phyloP scores from a whole-genome alignment of 805 yeast genomes.

The Ogataea zsoltii region DNA sequence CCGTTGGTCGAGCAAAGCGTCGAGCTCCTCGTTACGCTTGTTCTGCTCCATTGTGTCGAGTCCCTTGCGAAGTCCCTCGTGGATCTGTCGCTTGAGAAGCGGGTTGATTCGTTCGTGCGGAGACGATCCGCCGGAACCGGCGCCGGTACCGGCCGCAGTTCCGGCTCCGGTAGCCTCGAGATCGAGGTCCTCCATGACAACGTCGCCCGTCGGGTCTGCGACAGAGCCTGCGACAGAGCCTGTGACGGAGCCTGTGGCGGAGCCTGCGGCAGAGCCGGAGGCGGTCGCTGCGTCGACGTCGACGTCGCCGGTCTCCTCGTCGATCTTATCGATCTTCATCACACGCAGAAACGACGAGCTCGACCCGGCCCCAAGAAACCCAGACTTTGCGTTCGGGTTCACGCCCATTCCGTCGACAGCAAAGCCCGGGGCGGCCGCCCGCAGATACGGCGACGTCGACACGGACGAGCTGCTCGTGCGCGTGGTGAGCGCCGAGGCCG shows the following conservation, averaged over 20 bases:
- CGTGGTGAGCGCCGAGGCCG: constrained; percentile 10
- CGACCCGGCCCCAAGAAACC: constrained; percentile 68
- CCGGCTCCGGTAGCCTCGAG: not conserved
- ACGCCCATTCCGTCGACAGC: constrained; percentile 67
- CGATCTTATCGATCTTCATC: constrained; percentile 35
- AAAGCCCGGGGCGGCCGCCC: constrained; percentile 18
- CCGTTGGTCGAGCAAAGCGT: constrained; percentile 20
- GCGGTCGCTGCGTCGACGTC: too few relatives aligned
- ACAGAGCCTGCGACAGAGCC: too few relatives aligned
- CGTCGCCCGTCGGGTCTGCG: constrained; percentile 20
- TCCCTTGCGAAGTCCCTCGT: constrained; percentile 23
- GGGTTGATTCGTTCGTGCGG: constrained; percentile 18
- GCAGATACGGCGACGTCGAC: constrained; percentile 26
- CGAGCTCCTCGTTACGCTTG: constrained; percentile 19
- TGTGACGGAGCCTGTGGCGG: too few relatives aligned
- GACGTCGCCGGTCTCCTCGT: constrained; percentile 23
- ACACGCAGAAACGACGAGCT: constrained; percentile 50
- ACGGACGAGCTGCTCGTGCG: constrained; percentile 24
- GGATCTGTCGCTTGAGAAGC: constrained; percentile 20
- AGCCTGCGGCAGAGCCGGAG: too few relatives aligned
- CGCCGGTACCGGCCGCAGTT: not conserved
- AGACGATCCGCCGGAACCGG: too few relatives aligned
- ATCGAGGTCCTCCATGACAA: constrained; percentile 21
- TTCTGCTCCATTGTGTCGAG: constrained; percentile 20
- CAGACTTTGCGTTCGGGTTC: constrained; percentile 46